Percentiles rank a stretch among this genome's conserved stretches.
These are phyloP conservation scores for Aspergillus nomiae DNA, from an alignment of 2,329 filamentous ascomycete genomes.

Conservation along the genomic window DNA sequence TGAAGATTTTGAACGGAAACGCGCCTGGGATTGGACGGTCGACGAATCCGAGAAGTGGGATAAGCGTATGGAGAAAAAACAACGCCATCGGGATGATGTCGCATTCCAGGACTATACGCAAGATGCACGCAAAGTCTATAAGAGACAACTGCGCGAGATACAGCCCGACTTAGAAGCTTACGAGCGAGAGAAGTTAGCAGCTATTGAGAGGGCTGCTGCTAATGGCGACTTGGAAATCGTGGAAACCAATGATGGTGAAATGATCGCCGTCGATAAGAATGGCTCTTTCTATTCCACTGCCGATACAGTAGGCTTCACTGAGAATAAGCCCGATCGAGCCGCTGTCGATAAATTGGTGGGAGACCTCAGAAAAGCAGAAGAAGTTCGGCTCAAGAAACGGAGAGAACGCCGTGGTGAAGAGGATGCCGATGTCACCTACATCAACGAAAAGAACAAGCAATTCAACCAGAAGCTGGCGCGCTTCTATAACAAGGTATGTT, in stretches of 20 bases:
- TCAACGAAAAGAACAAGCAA: constrained; percentile 99
- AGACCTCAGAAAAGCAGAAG: constrained; percentile 86
- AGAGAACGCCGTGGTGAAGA: constrained; percentile 80
- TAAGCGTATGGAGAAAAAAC: constrained; percentile 82
- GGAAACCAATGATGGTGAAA: constrained; percentile 90
- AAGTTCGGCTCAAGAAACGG: constrained; percentile 80
- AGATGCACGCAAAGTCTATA: constrained; percentile 91
- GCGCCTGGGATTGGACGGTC: constrained; percentile 97
- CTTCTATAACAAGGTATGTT: constrained; percentile 85
- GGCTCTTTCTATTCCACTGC: constrained; percentile 89
- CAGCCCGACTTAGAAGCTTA: constrained; percentile 80
- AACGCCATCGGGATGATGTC: constrained; percentile 76
- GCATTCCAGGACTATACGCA: constrained; percentile 87
- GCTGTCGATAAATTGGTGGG: constrained; percentile 85
- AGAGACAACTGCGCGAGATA: constrained; percentile 80
- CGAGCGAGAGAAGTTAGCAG: constrained; percentile 79
- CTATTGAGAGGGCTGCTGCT: constrained; percentile 80
- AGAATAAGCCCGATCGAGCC: constrained; percentile 84
- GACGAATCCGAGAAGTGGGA: constrained; percentile 97
- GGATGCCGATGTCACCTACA: constrained; percentile 92
- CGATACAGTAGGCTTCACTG: constrained; percentile 76
- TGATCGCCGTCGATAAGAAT: constrained; percentile 90
- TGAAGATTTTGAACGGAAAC: constrained; percentile 94
- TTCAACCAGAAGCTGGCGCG: constrained; percentile 96
- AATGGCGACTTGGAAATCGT: constrained; percentile 88